phyloP scores from a whole-genome alignment of 768 basidiomycete genomes.

The Gloeopeniophorella convolvens region DNA sequence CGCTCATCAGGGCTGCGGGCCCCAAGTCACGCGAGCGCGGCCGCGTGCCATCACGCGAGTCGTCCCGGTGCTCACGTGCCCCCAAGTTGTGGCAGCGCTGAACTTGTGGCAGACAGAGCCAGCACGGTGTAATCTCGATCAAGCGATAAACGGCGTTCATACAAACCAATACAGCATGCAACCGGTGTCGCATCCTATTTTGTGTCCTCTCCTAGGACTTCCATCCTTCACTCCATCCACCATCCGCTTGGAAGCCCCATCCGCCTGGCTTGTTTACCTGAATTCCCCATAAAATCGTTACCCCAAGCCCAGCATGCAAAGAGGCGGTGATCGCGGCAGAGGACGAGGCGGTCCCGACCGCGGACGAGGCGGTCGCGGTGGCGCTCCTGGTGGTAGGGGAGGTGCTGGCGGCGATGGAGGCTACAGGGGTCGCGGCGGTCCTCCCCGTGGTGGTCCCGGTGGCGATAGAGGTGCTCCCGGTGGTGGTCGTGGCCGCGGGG shows the following conservation, averaged over 20 bases:
- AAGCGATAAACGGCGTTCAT: too few species aligned
- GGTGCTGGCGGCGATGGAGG: constrained; percentile 26
- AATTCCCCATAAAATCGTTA: not conserved
- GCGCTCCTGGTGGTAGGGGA: constrained; percentile 6
- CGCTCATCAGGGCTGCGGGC: too few species aligned
- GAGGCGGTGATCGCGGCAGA: constrained; percentile 23
- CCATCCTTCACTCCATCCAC: not conserved
- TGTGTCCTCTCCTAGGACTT: too few species aligned
- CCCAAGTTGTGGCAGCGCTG: too few species aligned
- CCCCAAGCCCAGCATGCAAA: constrained; percentile 15
- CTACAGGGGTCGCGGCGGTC: constrained; percentile 9
- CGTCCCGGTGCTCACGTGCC: too few species aligned
- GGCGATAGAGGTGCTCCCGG: constrained; percentile 28
- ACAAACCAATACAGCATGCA: too few species aligned
- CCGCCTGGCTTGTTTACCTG: not conserved
- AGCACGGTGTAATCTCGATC: too few species aligned
- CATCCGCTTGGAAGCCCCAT: not conserved
- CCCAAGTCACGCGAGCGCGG: too few species aligned
- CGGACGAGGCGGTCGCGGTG: constrained; percentile 21
- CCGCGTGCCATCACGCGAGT: too few species aligned
- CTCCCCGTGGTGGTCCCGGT: constrained; percentile 20
- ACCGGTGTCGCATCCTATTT: too few species aligned
- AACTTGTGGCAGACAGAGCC: too few species aligned
- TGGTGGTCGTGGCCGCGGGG: constrained; percentile 26
- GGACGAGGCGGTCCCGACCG: constrained; percentile 22